These are phyloP conservation scores for Paramecium bursaria DNA, from an alignment of 73 alveolate species.

Conservation along the genomic window DNA sequence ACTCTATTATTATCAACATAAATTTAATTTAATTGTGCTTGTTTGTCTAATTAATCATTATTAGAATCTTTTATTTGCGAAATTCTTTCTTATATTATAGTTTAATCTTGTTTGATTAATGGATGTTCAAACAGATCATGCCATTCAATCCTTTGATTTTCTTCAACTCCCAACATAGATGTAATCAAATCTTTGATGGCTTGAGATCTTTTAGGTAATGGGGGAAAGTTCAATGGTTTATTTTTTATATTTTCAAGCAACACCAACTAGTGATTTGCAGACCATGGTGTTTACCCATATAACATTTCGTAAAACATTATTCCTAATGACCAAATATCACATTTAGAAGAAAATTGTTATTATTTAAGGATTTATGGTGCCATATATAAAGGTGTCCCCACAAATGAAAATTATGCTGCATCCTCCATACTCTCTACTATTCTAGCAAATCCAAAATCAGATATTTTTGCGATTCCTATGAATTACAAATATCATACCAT, in stretches of 20 bases:
- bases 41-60: slow-evolving; percentile 50
- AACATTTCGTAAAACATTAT: slow-evolving; percentile 68
- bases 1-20: slow-evolving; percentile 56
- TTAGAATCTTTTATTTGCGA: slow-evolving; percentile 44
- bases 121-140: slow-evolving; percentile 64
- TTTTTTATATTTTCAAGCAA: slow-evolving; percentile 57
- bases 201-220: slow-evolving; percentile 61
- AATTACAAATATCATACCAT: background rate
- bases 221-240: slow-evolving; percentile 66
- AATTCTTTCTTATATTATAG: slow-evolving; percentile 28
- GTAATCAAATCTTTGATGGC: slow-evolving; percentile 58
- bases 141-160: slow-evolving; percentile 62
- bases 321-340: slow-evolving; percentile 74
- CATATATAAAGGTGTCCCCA: slow-evolving; percentile 72
- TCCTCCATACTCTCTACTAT: slow-evolving; percentile 66
- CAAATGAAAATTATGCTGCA: slow-evolving; percentile 16
- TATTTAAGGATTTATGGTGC: slow-evolving; percentile 63
- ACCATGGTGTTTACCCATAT: slow-evolving; percentile 69
- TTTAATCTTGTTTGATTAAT: slow-evolving; percentile 44
- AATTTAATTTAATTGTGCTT: slow-evolving; percentile 37
- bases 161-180: slow-evolving; percentile 56
- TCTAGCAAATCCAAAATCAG: slow-evolving; percentile 73
- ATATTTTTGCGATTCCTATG: slow-evolving; percentile 59
- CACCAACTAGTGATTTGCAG: slow-evolving; percentile 35
- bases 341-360: slow-evolving; percentile 47